These are phyloP conservation scores for Colletotrichum endophyticum DNA, from an alignment of 2,329 filamentous ascomycete genomes.

Conservation along the genomic window DNA sequence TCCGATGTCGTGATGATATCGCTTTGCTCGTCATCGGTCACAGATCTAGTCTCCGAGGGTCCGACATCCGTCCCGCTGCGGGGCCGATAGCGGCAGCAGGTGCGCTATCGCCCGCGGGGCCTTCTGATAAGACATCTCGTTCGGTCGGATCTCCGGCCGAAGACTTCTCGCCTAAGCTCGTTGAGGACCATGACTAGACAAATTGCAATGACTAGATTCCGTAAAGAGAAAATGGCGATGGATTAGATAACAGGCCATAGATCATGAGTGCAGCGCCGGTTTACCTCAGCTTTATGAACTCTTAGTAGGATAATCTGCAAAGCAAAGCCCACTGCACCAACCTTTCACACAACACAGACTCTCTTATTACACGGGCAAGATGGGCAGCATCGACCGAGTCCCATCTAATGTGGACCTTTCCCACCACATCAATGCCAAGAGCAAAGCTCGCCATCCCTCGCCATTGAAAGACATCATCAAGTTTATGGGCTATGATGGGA, in stretches of 20 bases:
- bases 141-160: not conserved
- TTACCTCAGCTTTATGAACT: not conserved
- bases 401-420: slow-evolving; percentile 25
- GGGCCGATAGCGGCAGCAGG: not conserved
- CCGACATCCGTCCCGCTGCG: not conserved
- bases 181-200: not conserved
- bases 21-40: not conserved
- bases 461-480: slow-evolving; percentile 37
- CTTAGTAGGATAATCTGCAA: no score
- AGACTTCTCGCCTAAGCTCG: not conserved
- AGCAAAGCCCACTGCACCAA: no score
- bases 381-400: not conserved
- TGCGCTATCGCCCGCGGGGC: not conserved
- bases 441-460: slow-evolving; percentile 31
- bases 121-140: not conserved
- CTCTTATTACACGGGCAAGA: not conserved
- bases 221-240: not conserved
- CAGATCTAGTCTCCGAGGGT: not conserved
- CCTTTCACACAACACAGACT: no score
- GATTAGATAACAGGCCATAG: not conserved
- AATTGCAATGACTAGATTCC: not conserved
- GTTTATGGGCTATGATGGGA: slow-evolving; percentile 36
- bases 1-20: not conserved
- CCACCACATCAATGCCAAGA: slow-evolving; percentile 34
- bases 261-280: not conserved